phyloP scores from a whole-genome alignment of 306 rosid genomes.

The Malus sieversii region DNA sequence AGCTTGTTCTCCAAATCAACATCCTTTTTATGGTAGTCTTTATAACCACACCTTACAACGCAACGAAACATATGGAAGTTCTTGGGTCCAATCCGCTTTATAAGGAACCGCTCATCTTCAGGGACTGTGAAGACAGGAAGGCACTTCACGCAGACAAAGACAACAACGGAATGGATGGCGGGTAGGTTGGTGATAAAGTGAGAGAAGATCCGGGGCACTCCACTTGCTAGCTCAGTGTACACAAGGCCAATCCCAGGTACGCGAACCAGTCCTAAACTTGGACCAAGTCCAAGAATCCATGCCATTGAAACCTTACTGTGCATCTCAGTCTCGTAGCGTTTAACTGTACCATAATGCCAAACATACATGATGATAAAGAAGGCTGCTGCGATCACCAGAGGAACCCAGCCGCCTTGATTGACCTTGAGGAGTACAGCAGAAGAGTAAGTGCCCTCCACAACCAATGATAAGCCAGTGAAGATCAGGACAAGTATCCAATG shows the following conservation, averaged over 20 bases:
- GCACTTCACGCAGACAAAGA: conserved; percentile 86
- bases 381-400: conserved; percentile 76
- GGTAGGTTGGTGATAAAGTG: conserved; percentile 95
- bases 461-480: conserved; percentile 60
- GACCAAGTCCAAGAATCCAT: conserved; percentile 97
- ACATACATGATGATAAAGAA: conserved; percentile 73
- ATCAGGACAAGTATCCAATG: conserved; percentile 76
- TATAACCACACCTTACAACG: conserved; percentile 84
- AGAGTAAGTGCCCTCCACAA: conserved; percentile 80
- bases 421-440: conserved; percentile 86
- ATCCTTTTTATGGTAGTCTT: conserved; percentile 81
- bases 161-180: conserved; percentile 86
- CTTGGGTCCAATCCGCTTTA: conserved; percentile 85
- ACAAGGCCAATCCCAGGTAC: conserved; percentile 93
- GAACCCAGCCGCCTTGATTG: conserved; percentile 97
- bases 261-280: conserved; percentile 91
- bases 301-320: conserved; percentile 96
- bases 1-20: conserved; percentile 80
- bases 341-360: conserved; percentile 90
- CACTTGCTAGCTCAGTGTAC: conserved; percentile 88
- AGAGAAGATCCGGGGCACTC: conserved; percentile 90
- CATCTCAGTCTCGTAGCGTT: conserved; percentile 81
- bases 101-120: conserved; percentile 86
- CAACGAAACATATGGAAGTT: conserved; percentile 85
- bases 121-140: conserved; percentile 94